These are phyloP conservation scores for Uronychia setigera DNA, from an alignment of 73 alveolate genomes.

Conservation along the genomic window DNA sequence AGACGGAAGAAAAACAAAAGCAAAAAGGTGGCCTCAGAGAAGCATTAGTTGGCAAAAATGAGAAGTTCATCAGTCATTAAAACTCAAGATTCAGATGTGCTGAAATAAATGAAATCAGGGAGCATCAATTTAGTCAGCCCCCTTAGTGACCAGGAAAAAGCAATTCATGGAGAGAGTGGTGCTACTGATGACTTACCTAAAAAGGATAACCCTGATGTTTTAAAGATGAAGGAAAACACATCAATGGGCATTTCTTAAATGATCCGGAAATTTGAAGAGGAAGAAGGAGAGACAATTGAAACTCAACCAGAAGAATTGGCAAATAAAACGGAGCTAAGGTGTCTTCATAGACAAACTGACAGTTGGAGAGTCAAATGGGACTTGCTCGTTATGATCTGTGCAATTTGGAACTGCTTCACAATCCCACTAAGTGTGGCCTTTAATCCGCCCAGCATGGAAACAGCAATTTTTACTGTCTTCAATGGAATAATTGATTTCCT, in stretches of 20 bases:
- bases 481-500: slow-evolving; percentile 25
- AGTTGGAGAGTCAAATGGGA: slow-evolving; percentile 44
- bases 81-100: background rate
- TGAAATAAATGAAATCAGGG: no score
- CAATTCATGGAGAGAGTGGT: no score
- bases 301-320: background rate
- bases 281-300: background rate
- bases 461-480: background rate
- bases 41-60: background rate
- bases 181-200: no score
- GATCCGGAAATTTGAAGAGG: background rate
- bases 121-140: no score
- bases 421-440: slow-evolving; percentile 51
- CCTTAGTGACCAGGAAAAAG: no score
- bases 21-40: no score
- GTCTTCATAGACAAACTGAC: background rate
- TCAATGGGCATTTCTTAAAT: background rate
- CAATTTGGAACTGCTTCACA: slow-evolving; percentile 36
- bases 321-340: background rate
- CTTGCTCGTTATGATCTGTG: slow-evolving; percentile 36
- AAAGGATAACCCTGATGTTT: no score
- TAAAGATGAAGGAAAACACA: background rate
- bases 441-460: slow-evolving; percentile 10
- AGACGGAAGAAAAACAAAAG: no score
- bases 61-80: background rate